These are phyloP conservation scores for Pterocarpus santalinus DNA, from an alignment of 306 rosid species.

Conservation along the genomic window DNA sequence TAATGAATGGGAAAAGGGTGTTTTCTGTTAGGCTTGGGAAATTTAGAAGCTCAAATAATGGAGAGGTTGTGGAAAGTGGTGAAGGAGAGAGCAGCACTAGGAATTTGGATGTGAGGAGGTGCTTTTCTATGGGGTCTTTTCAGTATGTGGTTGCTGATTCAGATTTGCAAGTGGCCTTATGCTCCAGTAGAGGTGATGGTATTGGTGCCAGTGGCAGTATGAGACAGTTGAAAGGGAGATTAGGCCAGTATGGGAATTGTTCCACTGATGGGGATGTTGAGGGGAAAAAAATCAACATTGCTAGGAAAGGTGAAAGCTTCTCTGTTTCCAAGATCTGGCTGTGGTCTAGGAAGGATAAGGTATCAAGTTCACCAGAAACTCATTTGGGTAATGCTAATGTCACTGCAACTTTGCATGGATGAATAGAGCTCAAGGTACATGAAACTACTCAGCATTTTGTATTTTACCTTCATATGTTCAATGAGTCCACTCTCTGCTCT, in stretches of 20 bases:
- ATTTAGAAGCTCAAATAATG: slow-evolving; percentile 70
- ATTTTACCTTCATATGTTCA: slow-evolving; percentile 36
- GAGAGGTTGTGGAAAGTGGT: slow-evolving; percentile 50
- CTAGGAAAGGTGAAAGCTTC: slow-evolving; percentile 88
- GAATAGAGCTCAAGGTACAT: slow-evolving; percentile 61
- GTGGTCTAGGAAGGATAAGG: slow-evolving; percentile 87
- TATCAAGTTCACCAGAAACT: slow-evolving; percentile 60
- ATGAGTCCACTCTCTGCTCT: slow-evolving; percentile 37
- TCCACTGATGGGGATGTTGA: slow-evolving; percentile 68
- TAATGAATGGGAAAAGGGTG: slow-evolving; percentile 71
- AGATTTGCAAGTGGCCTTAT: slow-evolving; percentile 76
- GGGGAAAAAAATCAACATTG: slow-evolving; percentile 70
- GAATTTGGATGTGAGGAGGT: slow-evolving; percentile 81
- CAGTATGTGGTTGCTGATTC: slow-evolving; percentile 91
- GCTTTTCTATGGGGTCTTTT: slow-evolving; percentile 94
- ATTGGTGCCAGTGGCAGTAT: slow-evolving; percentile 48
- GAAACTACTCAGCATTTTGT: slow-evolving; percentile 45
- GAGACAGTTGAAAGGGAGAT: slow-evolving; percentile 72
- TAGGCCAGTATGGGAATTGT: slow-evolving; percentile 56
- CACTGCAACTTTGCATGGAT: slow-evolving; percentile 59
- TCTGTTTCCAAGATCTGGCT: slow-evolving; percentile 94
- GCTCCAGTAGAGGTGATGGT: slow-evolving; percentile 57
- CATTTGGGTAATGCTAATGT: slow-evolving; percentile 58
- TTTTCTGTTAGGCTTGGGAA: slow-evolving; percentile 90
- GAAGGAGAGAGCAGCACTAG: slow-evolving; percentile 76